Evolutionary conservation across 345 rosid species (phyloP).

Genomic region (Hirschfeldia incana): DNA sequence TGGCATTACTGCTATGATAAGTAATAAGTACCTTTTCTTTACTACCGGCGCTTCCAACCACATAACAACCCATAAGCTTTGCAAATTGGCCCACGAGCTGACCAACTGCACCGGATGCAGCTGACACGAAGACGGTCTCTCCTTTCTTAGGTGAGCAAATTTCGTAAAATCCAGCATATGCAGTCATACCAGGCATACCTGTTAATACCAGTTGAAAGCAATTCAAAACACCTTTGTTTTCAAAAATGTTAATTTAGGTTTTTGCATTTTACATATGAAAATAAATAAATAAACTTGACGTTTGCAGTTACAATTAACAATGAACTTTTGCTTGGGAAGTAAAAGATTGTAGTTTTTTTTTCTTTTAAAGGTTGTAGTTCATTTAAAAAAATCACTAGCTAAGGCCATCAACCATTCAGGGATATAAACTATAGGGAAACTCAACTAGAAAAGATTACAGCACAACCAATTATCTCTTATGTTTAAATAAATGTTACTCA

Average conservation of each 20-base stretch:
- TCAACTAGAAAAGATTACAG: not conserved
- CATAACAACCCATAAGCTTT: conserved; percentile 55
- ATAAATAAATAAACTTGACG: too few species aligned
- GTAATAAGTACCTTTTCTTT: conserved; percentile 44
- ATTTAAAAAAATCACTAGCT: not conserved
- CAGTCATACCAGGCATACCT: conserved; percentile 55
- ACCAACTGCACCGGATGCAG: conserved; percentile 68
- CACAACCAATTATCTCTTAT: not conserved
- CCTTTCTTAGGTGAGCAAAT: conserved; percentile 53
- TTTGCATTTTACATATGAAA: too few species aligned
- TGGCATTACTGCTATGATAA: not conserved
- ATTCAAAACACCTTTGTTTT: too few species aligned
- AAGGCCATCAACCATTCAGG: not conserved
- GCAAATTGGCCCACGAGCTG: conserved; percentile 71
- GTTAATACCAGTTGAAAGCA: too few species aligned
- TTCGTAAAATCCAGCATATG: conserved; percentile 58
- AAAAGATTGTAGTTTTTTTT: too few species aligned
- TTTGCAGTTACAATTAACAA: not conserved
- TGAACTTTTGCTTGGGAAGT: not conserved
- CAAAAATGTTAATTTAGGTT: too few species aligned
- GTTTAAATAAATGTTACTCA: not conserved
- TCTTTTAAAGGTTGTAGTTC: not conserved
- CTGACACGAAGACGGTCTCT: conserved; percentile 58
- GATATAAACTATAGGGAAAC: not conserved
- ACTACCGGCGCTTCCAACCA: conserved; percentile 61